Percentiles rank a stretch among this genome's conserved stretches.
These are phyloP conservation scores for Theobroma cacao DNA, from an alignment of 345 rosid species.

Conservation along the genomic window DNA sequence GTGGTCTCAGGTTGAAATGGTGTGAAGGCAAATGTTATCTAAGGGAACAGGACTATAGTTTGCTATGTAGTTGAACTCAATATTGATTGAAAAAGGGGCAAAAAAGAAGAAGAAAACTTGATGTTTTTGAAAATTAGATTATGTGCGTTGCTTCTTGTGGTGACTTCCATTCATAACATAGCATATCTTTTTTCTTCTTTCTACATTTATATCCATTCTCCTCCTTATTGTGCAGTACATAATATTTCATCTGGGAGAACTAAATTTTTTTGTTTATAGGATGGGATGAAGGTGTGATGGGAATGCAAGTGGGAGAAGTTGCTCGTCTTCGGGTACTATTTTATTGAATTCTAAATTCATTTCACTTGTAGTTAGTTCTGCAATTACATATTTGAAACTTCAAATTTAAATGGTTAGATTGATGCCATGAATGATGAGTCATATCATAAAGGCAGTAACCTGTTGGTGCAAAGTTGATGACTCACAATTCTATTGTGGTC, in stretches of 20 bases:
- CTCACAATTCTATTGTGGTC: neutral
- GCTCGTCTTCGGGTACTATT: conserved; percentile 85
- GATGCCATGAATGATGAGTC: neutral
- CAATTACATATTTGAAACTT: neutral
- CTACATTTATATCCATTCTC: neutral
- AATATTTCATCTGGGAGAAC: neutral
- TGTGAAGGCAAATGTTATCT: neutral
- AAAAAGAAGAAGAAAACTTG: neutral
- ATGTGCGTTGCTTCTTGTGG: neutral
- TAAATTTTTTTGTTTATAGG: conserved; percentile 44
- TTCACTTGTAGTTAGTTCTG: neutral
- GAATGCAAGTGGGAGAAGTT: conserved; percentile 91
- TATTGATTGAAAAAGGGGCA: neutral
- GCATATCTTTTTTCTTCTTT: neutral
- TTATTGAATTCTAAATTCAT: neutral
- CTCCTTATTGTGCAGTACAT: neutral
- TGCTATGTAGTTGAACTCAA: neutral
- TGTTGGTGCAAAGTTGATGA: neutral
- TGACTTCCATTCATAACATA: neutral
- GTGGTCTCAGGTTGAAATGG: neutral
- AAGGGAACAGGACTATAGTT: neutral
- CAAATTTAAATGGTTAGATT: neutral
- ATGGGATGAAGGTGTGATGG: conserved; percentile 98
- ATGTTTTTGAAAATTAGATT: neutral
- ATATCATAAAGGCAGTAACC: neutral